Conservation (phyloP, 306 rosid species). For the Corylus avellana region DNA sequence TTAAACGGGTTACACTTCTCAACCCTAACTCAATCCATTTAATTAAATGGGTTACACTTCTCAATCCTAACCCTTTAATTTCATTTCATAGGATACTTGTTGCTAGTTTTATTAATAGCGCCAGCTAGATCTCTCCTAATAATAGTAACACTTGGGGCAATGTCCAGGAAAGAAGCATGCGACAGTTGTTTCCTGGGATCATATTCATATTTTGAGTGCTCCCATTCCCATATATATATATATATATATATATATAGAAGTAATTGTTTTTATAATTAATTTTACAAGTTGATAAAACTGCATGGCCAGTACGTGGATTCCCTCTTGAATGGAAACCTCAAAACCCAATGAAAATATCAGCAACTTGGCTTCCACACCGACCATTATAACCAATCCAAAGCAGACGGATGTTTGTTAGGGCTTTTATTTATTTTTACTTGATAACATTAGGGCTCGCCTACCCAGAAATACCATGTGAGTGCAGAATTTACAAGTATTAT, state of each 20-base stretch:
- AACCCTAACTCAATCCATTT: no score
- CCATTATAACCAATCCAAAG: slow-evolving; percentile 79
- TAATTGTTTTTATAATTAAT: slow-evolving; percentile 1
- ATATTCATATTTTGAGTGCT: neutral
- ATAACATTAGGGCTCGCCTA: slow-evolving; percentile 43
- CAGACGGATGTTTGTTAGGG: slow-evolving; percentile 70
- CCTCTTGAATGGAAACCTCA: slow-evolving; percentile 24
- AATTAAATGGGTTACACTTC: no score
- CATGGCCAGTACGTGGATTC: slow-evolving; percentile 63
- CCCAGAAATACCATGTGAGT: slow-evolving; percentile 67
- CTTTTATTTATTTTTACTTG: slow-evolving; percentile 32
- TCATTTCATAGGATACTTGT: no score
- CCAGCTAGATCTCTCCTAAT: neutral
- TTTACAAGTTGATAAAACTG: slow-evolving; percentile 52
- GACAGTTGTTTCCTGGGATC: neutral
- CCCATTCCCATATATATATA: neutral
- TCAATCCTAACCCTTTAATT: no score
- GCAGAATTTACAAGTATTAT: slow-evolving; percentile 35
- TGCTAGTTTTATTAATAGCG: neutral
- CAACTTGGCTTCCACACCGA: slow-evolving; percentile 65
- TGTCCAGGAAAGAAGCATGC: neutral
- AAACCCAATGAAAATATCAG: slow-evolving; percentile 29
- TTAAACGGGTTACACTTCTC: no score
- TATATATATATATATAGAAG: no score
- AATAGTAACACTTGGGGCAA: neutral